phyloP scores from a whole-genome alignment of 2,329 filamentous ascomycete genomes.

The Geosmithia putterillii region DNA sequence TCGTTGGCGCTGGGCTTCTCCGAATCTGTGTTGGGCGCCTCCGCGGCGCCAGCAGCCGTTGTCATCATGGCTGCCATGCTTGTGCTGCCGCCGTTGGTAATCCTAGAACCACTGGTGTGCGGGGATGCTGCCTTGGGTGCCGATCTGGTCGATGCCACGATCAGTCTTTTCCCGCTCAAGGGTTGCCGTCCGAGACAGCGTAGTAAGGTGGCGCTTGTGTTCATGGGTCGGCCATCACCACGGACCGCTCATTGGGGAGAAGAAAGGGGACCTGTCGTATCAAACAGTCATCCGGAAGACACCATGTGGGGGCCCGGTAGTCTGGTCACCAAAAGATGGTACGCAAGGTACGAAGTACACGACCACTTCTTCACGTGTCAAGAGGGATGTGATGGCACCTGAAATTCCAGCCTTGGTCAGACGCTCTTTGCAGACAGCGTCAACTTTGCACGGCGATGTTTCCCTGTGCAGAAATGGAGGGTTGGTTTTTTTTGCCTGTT shows the following conservation, averaged over 20 bases:
- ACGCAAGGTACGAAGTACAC: too few relatives aligned
- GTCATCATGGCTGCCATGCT: background rate
- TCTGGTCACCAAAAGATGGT: too few relatives aligned
- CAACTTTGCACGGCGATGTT: background rate
- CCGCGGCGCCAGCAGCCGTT: too few relatives aligned
- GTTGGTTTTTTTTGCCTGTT: background rate
- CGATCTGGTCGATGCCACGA: slow-evolving; percentile 19
- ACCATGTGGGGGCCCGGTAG: too few relatives aligned
- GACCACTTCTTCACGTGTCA: too few relatives aligned
- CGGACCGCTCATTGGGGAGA: background rate
- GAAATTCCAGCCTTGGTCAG: background rate
- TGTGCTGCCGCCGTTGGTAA: background rate
- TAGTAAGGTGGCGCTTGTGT: background rate
- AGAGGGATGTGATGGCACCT: too few relatives aligned
- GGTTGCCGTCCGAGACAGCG: background rate
- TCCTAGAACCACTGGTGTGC: too few relatives aligned
- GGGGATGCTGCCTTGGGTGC: slow-evolving; percentile 25
- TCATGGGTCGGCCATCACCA: background rate
- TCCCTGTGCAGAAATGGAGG: background rate
- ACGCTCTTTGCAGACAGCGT: background rate
- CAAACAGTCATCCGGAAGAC: too few relatives aligned
- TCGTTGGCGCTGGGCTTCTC: background rate
- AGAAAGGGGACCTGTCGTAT: background rate
- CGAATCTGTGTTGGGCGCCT: background rate
- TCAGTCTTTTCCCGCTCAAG: background rate